These are phyloP conservation scores for Lentinula edodes DNA, from an alignment of 768 basidiomycete species.

Conservation along the genomic window DNA sequence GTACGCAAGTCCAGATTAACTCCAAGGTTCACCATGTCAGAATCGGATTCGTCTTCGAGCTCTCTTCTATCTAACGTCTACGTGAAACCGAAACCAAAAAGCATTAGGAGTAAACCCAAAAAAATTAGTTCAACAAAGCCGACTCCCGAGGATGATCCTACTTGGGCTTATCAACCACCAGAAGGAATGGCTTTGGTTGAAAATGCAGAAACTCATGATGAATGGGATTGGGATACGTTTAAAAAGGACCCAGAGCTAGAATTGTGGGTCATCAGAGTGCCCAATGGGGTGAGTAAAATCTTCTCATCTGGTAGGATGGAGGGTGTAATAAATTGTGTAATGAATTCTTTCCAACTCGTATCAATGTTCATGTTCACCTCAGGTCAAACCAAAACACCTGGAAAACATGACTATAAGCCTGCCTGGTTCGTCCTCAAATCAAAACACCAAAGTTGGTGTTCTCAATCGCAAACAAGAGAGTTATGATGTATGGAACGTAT, in stretches of 20 bases:
- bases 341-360: background rate
- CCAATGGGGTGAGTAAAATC: constrained; percentile 48
- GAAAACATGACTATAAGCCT: constrained; percentile 44
- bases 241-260: constrained; percentile 53
- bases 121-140: constrained; percentile 26
- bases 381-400: constrained; percentile 67
- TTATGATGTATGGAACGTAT: constrained; percentile 66
- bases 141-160: constrained; percentile 49
- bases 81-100: background rate
- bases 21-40: background rate
- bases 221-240: constrained; percentile 67
- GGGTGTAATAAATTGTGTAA: background rate
- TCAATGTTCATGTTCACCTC: background rate
- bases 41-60: background rate
- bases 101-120: constrained; percentile 22
- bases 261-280: constrained; percentile 66
- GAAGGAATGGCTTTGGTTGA: constrained; percentile 43
- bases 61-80: background rate
- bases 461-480: constrained; percentile 47
- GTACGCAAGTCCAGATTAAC: background rate
- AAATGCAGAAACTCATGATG: constrained; percentile 32
- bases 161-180: constrained; percentile 61
- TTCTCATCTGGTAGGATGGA: background rate
- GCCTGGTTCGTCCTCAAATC: constrained; percentile 26
- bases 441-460: constrained; percentile 38